A percentile compares a stretch with the other conserved stretches of the same genome.
Conservation (phyloP, 2,329 filamentous ascomycete species). For the Cordyceps tenuipes region DNA sequence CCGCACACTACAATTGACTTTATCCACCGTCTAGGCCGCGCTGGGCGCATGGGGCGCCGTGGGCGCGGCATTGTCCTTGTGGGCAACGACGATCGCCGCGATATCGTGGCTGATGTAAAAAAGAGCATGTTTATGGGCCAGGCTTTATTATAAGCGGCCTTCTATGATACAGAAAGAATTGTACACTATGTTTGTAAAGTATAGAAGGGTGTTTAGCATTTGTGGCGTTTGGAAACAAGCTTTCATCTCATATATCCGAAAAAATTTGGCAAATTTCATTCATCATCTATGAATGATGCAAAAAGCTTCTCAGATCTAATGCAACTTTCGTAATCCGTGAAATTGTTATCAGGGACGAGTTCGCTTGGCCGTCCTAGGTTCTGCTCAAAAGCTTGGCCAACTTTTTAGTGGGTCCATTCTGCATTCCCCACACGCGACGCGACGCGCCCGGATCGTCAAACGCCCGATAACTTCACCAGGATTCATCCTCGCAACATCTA, state of each 20-base stretch:
- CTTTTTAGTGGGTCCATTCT: constrained; percentile 6
- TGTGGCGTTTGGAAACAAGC: neutral
- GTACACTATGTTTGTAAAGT: constrained; percentile 7
- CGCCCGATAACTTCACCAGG: neutral
- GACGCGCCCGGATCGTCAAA: constrained; percentile 1
- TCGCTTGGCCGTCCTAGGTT: too few species aligned
- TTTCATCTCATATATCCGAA: neutral
- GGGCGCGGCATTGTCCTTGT: constrained; percentile 86
- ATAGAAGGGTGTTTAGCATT: neutral
- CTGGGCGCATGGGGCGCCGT: constrained; percentile 85
- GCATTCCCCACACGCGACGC: constrained; percentile 5
- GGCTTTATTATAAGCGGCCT: constrained; percentile 53
- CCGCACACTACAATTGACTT: constrained; percentile 97
- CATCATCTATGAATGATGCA: neutral
- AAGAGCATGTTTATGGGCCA: constrained; percentile 81
- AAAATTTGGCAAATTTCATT: neutral
- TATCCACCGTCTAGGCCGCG: constrained; percentile 87
- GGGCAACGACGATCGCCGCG: constrained; percentile 79
- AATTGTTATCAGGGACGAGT: neutral
- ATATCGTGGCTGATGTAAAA: constrained; percentile 85
- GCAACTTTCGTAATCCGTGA: neutral
- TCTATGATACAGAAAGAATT: neutral
- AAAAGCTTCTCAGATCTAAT: neutral
- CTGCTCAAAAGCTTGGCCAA: neutral
- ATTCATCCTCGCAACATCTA: neutral